These are phyloP conservation scores for Oryza nivara DNA, from an alignment of 176 grass and related monocot genomes.

Conservation along the genomic window DNA sequence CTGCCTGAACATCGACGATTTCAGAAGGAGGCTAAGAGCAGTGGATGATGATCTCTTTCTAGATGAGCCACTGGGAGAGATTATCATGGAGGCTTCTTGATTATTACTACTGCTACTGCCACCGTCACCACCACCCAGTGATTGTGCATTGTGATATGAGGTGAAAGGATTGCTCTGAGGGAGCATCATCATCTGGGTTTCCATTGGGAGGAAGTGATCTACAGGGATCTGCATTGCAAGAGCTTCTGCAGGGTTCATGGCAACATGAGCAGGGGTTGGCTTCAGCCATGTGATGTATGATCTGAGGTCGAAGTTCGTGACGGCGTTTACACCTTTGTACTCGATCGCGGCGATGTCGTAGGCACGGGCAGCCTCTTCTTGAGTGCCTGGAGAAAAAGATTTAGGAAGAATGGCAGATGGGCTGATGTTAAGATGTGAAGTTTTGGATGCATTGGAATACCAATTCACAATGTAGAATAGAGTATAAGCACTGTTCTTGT, in stretches of 20 bases:
- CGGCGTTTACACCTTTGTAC: conserved; percentile 70
- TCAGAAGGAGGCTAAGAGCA: conserved; percentile 66
- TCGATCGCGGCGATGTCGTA: conserved; percentile 82
- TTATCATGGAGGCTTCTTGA: conserved; percentile 20
- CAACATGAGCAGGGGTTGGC: conserved; percentile 17
- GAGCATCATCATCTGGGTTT: conserved; percentile 25
- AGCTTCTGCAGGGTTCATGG: conserved; percentile 5
- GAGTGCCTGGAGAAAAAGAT: conserved; percentile 45
- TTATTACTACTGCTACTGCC: neutral
- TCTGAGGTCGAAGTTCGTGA: conserved; percentile 77
- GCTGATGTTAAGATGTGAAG: neutral
- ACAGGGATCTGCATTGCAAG: conserved; percentile 23
- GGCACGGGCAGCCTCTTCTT: conserved; percentile 64
- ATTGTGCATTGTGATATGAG: conserved; percentile 22
- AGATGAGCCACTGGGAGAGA: conserved; percentile 7
- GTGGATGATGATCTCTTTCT: conserved; percentile 48
- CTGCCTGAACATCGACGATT: conserved; percentile 74
- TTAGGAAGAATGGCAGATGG: neutral
- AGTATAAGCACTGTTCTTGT: neutral
- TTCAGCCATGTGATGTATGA: conserved; percentile 81
- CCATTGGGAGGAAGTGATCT: conserved; percentile 19
- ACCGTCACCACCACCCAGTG: neutral
- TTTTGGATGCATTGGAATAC: too few relatives aligned
- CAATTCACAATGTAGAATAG: neutral
- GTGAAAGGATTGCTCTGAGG: conserved; percentile 30